Conservation (phyloP, 2,329 filamentous ascomycete genomes). For the Pyricularia grisea region DNA sequence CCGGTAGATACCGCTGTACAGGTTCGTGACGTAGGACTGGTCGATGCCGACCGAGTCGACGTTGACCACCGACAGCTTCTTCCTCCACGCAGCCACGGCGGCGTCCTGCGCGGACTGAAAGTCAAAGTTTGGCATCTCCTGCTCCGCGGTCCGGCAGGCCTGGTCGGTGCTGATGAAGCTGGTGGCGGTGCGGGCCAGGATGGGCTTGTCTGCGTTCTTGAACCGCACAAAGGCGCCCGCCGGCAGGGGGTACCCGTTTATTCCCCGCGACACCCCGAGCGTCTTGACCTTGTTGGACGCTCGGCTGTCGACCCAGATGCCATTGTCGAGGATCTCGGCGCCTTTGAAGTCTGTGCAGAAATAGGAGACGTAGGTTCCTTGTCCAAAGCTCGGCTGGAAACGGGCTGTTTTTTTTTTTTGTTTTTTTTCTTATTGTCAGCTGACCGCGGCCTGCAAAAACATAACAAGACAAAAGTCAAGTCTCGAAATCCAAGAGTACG, state of each 20-base stretch:
- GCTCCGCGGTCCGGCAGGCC: constrained; percentile 60
- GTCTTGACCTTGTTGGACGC: constrained; percentile 37
- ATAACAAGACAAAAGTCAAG: neutral
- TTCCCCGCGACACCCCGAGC: constrained; percentile 36
- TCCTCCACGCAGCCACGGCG: constrained; percentile 48
- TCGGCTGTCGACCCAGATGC: constrained; percentile 50
- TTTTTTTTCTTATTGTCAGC: neutral
- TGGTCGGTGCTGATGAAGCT: constrained; percentile 59
- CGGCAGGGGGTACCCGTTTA: constrained; percentile 45
- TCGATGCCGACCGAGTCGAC: constrained; percentile 34
- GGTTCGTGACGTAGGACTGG: constrained; percentile 46
- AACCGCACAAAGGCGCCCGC: constrained; percentile 59
- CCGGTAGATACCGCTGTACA: constrained; percentile 67
- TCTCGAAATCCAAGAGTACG: neutral
- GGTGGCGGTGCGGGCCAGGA: constrained; percentile 57
- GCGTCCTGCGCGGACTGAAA: constrained; percentile 43
- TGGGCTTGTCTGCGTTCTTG: constrained; percentile 33
- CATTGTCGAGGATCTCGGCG: constrained; percentile 43
- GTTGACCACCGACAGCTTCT: constrained; percentile 50
- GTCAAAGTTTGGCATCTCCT: constrained; percentile 59
- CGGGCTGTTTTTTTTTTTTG: constrained; percentile 25
- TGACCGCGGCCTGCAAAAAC: neutral
- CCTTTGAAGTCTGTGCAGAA: constrained; percentile 41
- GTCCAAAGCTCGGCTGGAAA: constrained; percentile 46
- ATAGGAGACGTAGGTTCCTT: constrained; percentile 36